phyloP scores from a whole-genome alignment of 1,284 basidiomycete genomes.

The Pyrrhoderma noxium region DNA sequence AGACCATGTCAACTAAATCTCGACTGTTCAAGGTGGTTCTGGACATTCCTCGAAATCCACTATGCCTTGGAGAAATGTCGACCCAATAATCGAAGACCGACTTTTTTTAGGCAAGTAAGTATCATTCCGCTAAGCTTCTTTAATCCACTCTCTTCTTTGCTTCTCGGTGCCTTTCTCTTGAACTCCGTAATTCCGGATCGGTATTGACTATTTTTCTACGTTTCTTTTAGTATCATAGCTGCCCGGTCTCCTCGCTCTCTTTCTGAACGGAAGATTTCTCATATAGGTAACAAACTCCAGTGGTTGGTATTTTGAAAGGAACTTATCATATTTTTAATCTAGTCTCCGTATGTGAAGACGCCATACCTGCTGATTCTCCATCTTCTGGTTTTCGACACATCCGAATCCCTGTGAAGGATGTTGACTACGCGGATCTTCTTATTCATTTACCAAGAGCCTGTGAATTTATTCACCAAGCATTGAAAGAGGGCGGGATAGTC shows the following conservation, averaged over 20 bases:
- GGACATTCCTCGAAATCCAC: conserved; percentile 4
- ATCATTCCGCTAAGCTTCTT: conserved; percentile 8
- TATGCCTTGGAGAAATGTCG: conserved; percentile 67
- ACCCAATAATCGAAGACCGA: conserved; percentile 57
- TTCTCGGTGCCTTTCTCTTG: conserved; percentile 19
- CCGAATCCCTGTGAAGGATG: conserved; percentile 70
- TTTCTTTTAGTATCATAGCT: conserved; percentile 50
- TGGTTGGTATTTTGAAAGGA: not conserved
- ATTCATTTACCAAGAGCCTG: conserved; percentile 72
- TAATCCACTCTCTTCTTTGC: conserved; percentile 19
- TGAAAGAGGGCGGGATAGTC: conserved; percentile 60
- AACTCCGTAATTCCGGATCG: not conserved
- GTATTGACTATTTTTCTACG: not conserved
- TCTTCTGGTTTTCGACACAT: conserved; percentile 64
- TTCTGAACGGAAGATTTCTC: conserved; percentile 66
- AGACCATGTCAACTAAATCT: conserved; percentile 9
- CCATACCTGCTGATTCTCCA: conserved; percentile 66
- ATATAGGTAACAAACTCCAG: conserved; percentile 37
- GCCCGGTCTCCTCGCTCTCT: conserved; percentile 67
- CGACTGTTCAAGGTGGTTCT: not conserved
- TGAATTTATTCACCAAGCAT: conserved; percentile 71
- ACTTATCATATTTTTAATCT: not conserved
- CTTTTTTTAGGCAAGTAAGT: conserved; percentile 74
- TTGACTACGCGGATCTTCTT: conserved; percentile 77
- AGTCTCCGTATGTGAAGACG: conserved; percentile 63